Evolutionary conservation across 805 yeast species (phyloP).

Genomic region (Candida sphagnicola): DNA sequence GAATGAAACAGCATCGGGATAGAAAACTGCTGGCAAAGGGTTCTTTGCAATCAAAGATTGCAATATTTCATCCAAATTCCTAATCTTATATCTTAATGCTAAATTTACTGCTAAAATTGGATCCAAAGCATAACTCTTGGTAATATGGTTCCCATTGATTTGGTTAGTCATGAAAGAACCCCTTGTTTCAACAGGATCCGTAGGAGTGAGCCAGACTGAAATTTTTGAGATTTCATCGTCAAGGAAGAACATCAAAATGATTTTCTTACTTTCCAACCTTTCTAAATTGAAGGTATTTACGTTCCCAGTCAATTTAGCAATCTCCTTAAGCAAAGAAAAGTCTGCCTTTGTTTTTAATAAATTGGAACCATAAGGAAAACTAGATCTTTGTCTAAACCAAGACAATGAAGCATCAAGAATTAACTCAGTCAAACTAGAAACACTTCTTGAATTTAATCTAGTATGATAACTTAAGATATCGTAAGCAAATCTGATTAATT

Average conservation of each 20-base stretch:
- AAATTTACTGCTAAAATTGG: conserved; percentile 73
- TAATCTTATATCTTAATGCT: conserved; percentile 53
- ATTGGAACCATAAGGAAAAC: conserved; percentile 85
- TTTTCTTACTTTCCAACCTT: conserved; percentile 45
- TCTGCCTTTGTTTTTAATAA: conserved; percentile 68
- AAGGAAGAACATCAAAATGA: conserved; percentile 57
- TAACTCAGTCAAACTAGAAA: conserved; percentile 41
- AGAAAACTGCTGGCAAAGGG: conserved; percentile 57
- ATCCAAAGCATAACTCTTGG: conserved; percentile 58
- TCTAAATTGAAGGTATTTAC: conserved; percentile 18
- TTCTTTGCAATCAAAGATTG: conserved; percentile 44
- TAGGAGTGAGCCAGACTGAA: conserved; percentile 65
- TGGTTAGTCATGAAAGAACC: conserved; percentile 31
- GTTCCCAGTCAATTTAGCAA: conserved; percentile 32
- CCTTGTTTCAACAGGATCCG: conserved; percentile 22
- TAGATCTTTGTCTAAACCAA: conserved; percentile 67
- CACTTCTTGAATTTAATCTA: conserved; percentile 45
- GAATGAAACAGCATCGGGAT: conserved; percentile 58
- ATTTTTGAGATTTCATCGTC: conserved; percentile 72
- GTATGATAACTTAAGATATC: conserved; percentile 58
- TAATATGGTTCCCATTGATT: conserved; percentile 41
- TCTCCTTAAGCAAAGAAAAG: conserved; percentile 50
- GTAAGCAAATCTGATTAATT: conserved; percentile 63
- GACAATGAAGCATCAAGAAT: conserved; percentile 66
- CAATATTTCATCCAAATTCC: conserved; percentile 36